These are phyloP conservation scores for Zygoascus ofunaensis DNA, from an alignment of 805 yeast species.

Conservation along the genomic window DNA sequence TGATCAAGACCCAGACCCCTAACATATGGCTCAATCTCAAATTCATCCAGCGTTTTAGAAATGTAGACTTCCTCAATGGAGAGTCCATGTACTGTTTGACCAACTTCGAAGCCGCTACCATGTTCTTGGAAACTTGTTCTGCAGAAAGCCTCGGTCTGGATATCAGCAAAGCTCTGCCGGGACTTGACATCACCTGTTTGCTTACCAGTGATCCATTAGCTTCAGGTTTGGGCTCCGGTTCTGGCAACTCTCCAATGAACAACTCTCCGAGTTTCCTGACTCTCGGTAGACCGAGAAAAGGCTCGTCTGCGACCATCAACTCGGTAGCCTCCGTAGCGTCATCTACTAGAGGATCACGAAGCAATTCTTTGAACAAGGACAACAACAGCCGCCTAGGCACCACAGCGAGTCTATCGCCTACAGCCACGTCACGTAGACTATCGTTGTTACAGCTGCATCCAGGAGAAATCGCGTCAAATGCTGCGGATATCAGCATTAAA, in stretches of 20 bases:
- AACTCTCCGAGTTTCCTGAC: not conserved
- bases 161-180: constrained; percentile 9
- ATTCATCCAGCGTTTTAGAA: constrained; percentile 33
- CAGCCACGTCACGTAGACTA: constrained; percentile 5
- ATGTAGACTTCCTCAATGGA: constrained; percentile 27
- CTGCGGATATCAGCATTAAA: constrained; percentile 22
- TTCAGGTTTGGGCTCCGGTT: too few relatives aligned
- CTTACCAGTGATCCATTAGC: constrained; percentile 5
- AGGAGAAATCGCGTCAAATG: constrained; percentile 23
- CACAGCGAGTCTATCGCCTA: not conserved
- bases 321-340: constrained; percentile 1
- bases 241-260: not conserved
- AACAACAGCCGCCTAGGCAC: constrained; percentile 3
- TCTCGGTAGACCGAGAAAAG: not conserved
- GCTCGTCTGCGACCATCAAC: constrained; percentile 3
- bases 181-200: constrained; percentile 15
- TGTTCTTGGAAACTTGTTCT: constrained; percentile 29
- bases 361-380: constrained; percentile 15
- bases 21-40: constrained; percentile 30
- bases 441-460: constrained; percentile 15
- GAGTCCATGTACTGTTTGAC: constrained; percentile 35
- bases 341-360: constrained; percentile 15
- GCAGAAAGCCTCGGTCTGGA: constrained; percentile 26
- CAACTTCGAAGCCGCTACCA: constrained; percentile 35
- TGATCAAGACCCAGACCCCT: constrained; percentile 25